phyloP scores from a whole-genome alignment of 805 yeast genomes.

The Naumovozyma dairenensis region DNA sequence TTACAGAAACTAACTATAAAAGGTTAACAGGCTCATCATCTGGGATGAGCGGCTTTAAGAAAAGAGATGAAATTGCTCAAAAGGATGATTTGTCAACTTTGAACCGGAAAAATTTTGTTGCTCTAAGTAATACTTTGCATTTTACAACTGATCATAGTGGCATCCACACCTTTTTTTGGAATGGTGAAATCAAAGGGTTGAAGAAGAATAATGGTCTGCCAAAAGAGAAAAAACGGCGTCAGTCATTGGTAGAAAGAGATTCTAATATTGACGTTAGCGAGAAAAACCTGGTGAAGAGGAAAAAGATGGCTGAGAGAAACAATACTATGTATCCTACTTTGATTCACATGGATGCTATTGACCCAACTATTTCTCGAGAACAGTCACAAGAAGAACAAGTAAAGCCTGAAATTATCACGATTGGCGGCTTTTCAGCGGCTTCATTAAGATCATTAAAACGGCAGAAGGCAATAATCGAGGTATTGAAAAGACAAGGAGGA shows the following conservation, averaged over 20 bases:
- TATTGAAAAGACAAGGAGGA: constrained; percentile 38
- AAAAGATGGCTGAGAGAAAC: neutral
- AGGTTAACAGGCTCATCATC: constrained; percentile 22
- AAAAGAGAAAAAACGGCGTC: constrained; percentile 6
- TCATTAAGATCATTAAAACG: constrained; percentile 39
- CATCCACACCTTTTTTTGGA: constrained; percentile 25
- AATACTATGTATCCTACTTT: too few species aligned
- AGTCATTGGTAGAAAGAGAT: constrained; percentile 1
- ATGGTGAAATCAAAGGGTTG: constrained; percentile 17
- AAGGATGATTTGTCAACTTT: constrained; percentile 11
- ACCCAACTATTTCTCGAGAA: neutral
- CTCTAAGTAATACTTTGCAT: constrained; percentile 24
- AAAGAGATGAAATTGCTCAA: constrained; percentile 4
- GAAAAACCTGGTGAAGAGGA: constrained; percentile 1
- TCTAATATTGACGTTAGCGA: neutral
- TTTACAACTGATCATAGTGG: constrained; percentile 14
- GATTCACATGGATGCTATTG: neutral
- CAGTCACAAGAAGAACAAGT: neutral
- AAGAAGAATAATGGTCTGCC: too few species aligned
- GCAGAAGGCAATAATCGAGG: constrained; percentile 33
- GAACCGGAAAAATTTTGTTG: constrained; percentile 17
- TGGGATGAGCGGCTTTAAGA: neutral
- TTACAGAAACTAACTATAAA: constrained; percentile 36
- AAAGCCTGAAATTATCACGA: constrained; percentile 5
- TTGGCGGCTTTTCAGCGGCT: constrained; percentile 30